phyloP scores from a whole-genome alignment of 108 stramenopile genomes.

The Pseudonitzschia delicatissima region DNA sequence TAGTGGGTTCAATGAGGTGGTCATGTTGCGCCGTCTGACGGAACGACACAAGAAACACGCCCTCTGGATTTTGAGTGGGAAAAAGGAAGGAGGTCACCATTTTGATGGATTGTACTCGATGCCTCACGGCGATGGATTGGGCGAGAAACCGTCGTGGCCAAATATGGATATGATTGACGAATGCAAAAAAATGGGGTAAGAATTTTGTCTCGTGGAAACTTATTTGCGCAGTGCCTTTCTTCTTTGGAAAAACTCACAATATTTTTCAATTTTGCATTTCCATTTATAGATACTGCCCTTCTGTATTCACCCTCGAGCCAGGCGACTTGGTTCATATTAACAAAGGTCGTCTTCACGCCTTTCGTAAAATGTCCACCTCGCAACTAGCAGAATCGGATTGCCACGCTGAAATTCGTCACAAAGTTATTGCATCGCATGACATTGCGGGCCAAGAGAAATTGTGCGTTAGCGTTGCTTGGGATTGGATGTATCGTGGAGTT shows the following conservation, averaged over 20 bases:
- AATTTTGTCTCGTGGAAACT: slow-evolving; percentile 10
- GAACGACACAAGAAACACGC: slow-evolving; percentile 74
- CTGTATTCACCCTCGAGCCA: slow-evolving; percentile 80
- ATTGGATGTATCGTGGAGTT: slow-evolving; percentile 84
- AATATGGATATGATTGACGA: slow-evolving; percentile 45
- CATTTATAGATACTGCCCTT: slow-evolving; percentile 72
- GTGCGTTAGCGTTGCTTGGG: slow-evolving; percentile 87
- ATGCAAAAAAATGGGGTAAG: slow-evolving; percentile 70
- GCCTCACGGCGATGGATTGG: slow-evolving; percentile 65
- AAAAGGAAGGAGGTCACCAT: slow-evolving; percentile 7
- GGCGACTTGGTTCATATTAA: slow-evolving; percentile 86
- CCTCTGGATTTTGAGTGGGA: slow-evolving; percentile 25
- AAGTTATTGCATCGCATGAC: slow-evolving; percentile 22
- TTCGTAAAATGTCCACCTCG: slow-evolving; percentile 67
- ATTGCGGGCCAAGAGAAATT: slow-evolving; percentile 32
- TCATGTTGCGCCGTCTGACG: slow-evolving; percentile 74
- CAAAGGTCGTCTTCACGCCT: slow-evolving; percentile 89
- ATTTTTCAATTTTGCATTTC: background rate
- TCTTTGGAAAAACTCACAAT: background rate
- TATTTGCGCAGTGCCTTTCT: slow-evolving; percentile 9
- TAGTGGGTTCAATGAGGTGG: slow-evolving; percentile 80
- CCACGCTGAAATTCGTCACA: slow-evolving; percentile 46
- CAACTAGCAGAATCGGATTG: slow-evolving; percentile 58
- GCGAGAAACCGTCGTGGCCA: slow-evolving; percentile 61
- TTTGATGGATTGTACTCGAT: slow-evolving; percentile 62